Evolutionary conservation across 169 alveolate species (phyloP).

Genomic region (Plasmodium cynomolgi): DNA sequence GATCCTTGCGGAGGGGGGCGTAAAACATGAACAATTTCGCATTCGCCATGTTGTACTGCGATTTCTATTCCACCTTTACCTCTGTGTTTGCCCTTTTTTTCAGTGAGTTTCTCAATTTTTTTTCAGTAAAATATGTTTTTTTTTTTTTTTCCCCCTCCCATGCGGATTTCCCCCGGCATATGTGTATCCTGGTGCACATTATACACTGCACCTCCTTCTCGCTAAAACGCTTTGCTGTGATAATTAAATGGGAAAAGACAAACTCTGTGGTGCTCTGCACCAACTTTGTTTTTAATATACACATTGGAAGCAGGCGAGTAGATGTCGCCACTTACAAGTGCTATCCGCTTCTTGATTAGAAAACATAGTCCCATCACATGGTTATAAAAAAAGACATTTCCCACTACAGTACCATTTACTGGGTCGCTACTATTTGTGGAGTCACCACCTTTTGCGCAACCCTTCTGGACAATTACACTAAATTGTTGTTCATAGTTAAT

Average conservation of each 20-base stretch:
- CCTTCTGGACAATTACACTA: constrained; percentile 21
- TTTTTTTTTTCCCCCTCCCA: background rate
- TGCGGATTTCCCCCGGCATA: background rate
- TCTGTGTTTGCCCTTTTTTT: background rate
- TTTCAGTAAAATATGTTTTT: background rate
- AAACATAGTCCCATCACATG: constrained; percentile 61
- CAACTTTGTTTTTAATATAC: constrained; percentile 26
- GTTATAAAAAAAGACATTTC: constrained; percentile 55
- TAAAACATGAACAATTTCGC: background rate
- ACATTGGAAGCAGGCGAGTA: constrained; percentile 25
- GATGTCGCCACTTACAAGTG: constrained; percentile 7
- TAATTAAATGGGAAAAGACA: constrained; percentile 10
- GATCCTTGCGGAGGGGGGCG: background rate
- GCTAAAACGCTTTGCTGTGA: background rate
- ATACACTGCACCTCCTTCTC: background rate
- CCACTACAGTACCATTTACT: background rate
- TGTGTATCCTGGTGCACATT: background rate
- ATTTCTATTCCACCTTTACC: background rate
- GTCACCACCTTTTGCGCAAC: background rate
- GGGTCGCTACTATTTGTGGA: background rate
- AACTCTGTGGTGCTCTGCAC: constrained; percentile 16
- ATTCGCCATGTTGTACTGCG: background rate
- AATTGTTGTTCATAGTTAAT: constrained; percentile 22
- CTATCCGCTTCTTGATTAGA: constrained; percentile 32
- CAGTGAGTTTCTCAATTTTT: background rate